Conservation (phyloP, 495 filamentous ascomycete species). For the Neurospora sp. region DNA sequence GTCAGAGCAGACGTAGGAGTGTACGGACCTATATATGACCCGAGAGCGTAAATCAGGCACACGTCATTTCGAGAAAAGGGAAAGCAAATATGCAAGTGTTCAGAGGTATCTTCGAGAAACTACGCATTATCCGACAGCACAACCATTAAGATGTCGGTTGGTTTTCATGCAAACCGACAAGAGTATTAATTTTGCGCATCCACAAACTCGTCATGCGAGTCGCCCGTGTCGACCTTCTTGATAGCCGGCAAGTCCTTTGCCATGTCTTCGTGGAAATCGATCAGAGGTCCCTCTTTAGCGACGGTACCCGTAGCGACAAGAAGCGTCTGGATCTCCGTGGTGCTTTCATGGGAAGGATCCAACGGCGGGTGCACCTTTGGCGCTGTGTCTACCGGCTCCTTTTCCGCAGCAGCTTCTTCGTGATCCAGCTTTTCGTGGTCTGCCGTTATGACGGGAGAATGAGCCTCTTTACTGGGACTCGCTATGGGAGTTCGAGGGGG, state of each 20-base stretch:
- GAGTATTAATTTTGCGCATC: slow-evolving; percentile 18
- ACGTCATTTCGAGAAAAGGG: not conserved
- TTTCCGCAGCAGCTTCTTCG: not conserved
- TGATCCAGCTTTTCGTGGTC: not conserved
- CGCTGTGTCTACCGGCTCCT: not conserved
- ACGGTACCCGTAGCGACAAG: slow-evolving; percentile 30
- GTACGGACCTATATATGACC: not conserved
- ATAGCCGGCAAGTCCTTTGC: slow-evolving; percentile 29
- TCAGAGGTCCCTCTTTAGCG: slow-evolving; percentile 26
- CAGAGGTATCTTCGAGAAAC: not conserved
- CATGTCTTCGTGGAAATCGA: slow-evolving; percentile 43
- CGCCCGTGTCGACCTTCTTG: slow-evolving; percentile 15
- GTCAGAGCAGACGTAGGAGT: not conserved
- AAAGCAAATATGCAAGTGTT: not conserved
- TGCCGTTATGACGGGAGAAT: slow-evolving; percentile 3
- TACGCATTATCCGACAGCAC: not conserved
- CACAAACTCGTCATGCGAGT: slow-evolving; percentile 24
- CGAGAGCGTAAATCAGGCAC: not conserved
- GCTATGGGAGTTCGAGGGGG: slow-evolving; percentile 21
- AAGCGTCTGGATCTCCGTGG: slow-evolving; percentile 30
- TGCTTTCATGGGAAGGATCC: slow-evolving; percentile 16
- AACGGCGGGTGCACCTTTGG: slow-evolving; percentile 5
- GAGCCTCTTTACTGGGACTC: slow-evolving; percentile 15
- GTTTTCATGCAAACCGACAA: not conserved
- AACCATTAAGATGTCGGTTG: not conserved